Evolutionary conservation across 805 yeast species (phyloP).

Genomic region (Kluyveromyces aestuarii): DNA sequence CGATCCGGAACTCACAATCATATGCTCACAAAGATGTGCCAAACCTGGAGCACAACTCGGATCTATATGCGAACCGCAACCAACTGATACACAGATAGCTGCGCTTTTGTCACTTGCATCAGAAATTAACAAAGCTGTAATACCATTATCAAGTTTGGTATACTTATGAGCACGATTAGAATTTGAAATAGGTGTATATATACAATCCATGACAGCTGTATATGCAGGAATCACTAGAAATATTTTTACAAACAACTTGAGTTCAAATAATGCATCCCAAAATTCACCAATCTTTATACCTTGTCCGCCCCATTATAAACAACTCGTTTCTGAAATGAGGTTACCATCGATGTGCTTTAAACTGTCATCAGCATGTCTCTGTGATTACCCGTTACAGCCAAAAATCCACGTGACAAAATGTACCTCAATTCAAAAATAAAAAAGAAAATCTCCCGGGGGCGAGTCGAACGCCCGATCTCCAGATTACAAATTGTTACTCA

Average conservation of each 20-base stretch:
- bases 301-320: not conserved
- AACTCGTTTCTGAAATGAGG: not conserved
- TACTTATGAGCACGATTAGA: constrained; percentile 35
- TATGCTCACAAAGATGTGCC: constrained; percentile 87
- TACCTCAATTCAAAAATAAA: not conserved
- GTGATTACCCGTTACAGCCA: not conserved
- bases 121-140: constrained; percentile 58
- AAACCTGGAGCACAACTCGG: constrained; percentile 64
- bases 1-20: constrained; percentile 46
- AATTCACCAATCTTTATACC: not conserved
- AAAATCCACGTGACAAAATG: not conserved
- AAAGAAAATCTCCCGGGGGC: constrained; percentile 30
- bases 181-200: constrained; percentile 30
- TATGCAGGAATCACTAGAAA: no score
- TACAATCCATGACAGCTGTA: not conserved
- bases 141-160: constrained; percentile 56
- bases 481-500: constrained; percentile 22
- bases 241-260: no score
- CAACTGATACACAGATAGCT: constrained; percentile 65
- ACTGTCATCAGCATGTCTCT: not conserved
- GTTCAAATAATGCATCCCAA: no score
- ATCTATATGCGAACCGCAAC: constrained; percentile 75
- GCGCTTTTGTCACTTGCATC: constrained; percentile 61
- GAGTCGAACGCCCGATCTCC: constrained; percentile 34
- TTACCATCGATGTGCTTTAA: not conserved